Evolutionary conservation across 352 stramenopile genomes (phyloP).

Genomic region (Blastocystis hominis): DNA sequence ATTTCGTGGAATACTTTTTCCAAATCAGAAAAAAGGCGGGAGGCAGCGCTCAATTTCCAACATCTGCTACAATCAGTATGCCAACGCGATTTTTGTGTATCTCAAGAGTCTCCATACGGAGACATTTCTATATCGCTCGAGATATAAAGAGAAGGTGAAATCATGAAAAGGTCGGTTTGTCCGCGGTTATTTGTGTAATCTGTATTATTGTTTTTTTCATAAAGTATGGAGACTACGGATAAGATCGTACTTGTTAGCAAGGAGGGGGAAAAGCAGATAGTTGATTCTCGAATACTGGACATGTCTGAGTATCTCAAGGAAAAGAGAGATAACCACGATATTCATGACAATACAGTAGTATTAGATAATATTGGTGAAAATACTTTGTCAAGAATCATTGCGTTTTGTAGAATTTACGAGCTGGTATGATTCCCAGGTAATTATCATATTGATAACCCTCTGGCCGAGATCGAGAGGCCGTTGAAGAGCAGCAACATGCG

Average conservation of each 20-base stretch:
- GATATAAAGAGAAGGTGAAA: neutral
- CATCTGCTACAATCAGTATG: neutral
- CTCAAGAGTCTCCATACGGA: neutral
- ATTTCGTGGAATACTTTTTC: neutral
- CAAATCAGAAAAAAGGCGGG: neutral
- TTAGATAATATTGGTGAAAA: constrained; percentile 59
- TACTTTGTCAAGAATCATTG: constrained; percentile 60
- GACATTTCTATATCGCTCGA: neutral
- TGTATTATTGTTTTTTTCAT: neutral
- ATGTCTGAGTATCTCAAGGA: constrained; percentile 50
- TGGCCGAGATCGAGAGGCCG: constrained; percentile 98
- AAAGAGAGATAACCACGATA: neutral
- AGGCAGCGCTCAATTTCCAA: neutral
- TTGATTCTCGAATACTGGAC: neutral
- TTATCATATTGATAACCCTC: constrained; percentile 78
- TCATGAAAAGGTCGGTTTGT: neutral
- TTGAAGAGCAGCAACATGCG: constrained; percentile 93
- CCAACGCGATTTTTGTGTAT: neutral
- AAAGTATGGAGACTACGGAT: neutral
- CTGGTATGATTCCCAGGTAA: neutral
- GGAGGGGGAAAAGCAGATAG: neutral
- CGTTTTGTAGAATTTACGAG: constrained; percentile 58
- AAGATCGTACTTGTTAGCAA: neutral
- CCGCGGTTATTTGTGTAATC: neutral
- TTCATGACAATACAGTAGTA: constrained; percentile 36